Conservation (phyloP, 495 filamentous ascomycete genomes). For the Cladorrhinum samala region DNA sequence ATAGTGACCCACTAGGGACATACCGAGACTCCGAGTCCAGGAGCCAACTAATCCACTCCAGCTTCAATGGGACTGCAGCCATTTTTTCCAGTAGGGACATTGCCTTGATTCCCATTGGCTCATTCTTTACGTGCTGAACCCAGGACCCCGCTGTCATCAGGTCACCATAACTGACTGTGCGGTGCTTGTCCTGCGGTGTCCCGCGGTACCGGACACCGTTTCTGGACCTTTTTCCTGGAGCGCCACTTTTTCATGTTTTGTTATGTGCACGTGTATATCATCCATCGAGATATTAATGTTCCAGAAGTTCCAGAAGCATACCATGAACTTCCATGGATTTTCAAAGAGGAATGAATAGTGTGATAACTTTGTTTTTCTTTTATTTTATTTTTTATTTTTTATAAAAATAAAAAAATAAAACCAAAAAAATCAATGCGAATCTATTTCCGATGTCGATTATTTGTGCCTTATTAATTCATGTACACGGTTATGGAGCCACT, state of each 20-base stretch:
- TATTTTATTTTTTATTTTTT: background rate
- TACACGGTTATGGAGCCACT: no score
- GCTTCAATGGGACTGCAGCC: slow-evolving; percentile 12
- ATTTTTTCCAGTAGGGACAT: slow-evolving; percentile 10
- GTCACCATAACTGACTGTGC: slow-evolving; percentile 8
- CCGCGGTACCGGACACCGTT: slow-evolving; percentile 16
- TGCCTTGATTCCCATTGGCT: slow-evolving; percentile 15
- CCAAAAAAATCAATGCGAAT: background rate
- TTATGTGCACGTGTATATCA: no score
- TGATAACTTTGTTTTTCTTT: no score
- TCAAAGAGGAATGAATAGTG: no score
- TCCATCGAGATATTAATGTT: no score
- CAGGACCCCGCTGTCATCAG: slow-evolving; percentile 1
- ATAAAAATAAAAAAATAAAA: background rate
- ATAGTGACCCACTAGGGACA: slow-evolving; percentile 7
- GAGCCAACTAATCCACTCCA: slow-evolving; percentile 1
- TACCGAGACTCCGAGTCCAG: slow-evolving; percentile 16
- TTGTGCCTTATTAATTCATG: no score
- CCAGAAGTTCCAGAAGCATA: no score
- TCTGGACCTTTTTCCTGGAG: background rate
- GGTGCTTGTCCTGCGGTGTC: background rate
- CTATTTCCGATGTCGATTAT: background rate
- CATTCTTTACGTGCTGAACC: background rate
- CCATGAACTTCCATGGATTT: no score
- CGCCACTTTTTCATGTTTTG: background rate